These are phyloP conservation scores for Pisolithus albus DNA, from an alignment of 768 basidiomycete species.

Conservation along the genomic window DNA sequence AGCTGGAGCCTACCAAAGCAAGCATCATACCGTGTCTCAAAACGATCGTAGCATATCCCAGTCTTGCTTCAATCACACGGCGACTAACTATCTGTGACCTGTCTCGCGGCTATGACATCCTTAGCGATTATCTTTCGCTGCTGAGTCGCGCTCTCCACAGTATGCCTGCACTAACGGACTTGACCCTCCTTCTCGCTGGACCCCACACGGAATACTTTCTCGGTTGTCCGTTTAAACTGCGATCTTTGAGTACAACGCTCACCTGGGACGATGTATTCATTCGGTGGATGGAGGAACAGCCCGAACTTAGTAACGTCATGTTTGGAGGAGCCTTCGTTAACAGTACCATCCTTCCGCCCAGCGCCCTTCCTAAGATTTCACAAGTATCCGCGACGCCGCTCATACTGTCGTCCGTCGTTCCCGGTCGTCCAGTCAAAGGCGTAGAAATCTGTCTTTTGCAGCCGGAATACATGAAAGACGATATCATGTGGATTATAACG, in stretches of 20 bases:
- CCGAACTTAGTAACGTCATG: conserved; percentile 11
- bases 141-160: conserved; percentile 16
- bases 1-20: conserved; percentile 1
- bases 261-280: conserved; percentile 17
- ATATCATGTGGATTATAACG: conserved; percentile 17
- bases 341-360: conserved; percentile 5
- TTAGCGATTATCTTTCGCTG: conserved; percentile 5
- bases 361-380: conserved; percentile 14
- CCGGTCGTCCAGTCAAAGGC: conserved; percentile 15
- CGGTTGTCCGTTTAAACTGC: conserved; percentile 20
- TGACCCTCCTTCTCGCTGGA: conserved; percentile 20
- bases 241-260: conserved; percentile 18
- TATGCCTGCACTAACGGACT: conserved; percentile 18
- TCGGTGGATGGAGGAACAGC: conserved; percentile 17
- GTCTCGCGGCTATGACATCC: not conserved
- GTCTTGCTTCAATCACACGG: conserved; percentile 7
- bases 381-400: conserved; percentile 21
- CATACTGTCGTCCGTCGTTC: conserved; percentile 20
- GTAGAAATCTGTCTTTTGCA: conserved; percentile 22
- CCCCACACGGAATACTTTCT: conserved; percentile 13
- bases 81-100: conserved; percentile 3
- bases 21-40: conserved; percentile 9
- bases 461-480: conserved; percentile 18
- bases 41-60: conserved; percentile 4
- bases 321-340: conserved; percentile 17